Evolutionary conservation across 2,329 filamentous ascomycete species (phyloP).

Genomic region (Apiospora malaysiana): DNA sequence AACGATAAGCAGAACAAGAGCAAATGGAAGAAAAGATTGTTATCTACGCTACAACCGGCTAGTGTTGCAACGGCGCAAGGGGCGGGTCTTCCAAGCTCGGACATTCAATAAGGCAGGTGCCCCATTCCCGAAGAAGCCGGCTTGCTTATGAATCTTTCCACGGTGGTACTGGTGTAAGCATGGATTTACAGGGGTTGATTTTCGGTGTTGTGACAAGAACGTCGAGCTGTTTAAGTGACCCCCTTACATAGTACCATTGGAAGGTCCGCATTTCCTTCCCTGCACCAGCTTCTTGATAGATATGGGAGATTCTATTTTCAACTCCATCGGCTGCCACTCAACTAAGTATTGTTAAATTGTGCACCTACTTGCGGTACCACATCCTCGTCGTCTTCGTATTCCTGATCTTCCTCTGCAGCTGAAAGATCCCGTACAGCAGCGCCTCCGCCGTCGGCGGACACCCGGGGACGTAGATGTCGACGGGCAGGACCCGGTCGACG

Average conservation of each 20-base stretch:
- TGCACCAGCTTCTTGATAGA: no score
- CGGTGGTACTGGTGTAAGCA: no score
- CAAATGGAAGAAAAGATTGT: not conserved
- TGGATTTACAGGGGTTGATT: no score
- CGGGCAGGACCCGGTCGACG: constrained; percentile 77
- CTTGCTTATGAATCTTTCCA: not conserved
- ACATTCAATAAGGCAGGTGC: no score
- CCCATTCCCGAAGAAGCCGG: not conserved
- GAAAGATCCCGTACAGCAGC: constrained; percentile 73
- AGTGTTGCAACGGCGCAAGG: not conserved
- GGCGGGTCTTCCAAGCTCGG: not conserved
- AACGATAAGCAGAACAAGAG: not conserved
- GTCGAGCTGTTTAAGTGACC: no score
- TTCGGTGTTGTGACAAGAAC: no score
- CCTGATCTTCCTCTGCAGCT: constrained; percentile 78
- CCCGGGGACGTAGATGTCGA: constrained; percentile 81
- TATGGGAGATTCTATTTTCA: no score
- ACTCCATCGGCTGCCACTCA: no score
- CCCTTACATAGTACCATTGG: no score
- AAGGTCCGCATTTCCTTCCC: no score
- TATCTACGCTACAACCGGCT: not conserved
- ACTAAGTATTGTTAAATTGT: no score
- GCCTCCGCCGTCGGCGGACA: constrained; percentile 68
- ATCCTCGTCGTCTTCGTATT: constrained; percentile 60
- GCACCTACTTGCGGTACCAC: constrained; percentile 61